These are phyloP conservation scores for Cystofilobasidium capitatum DNA, from an alignment of 768 basidiomycete genomes.

Conservation along the genomic window DNA sequence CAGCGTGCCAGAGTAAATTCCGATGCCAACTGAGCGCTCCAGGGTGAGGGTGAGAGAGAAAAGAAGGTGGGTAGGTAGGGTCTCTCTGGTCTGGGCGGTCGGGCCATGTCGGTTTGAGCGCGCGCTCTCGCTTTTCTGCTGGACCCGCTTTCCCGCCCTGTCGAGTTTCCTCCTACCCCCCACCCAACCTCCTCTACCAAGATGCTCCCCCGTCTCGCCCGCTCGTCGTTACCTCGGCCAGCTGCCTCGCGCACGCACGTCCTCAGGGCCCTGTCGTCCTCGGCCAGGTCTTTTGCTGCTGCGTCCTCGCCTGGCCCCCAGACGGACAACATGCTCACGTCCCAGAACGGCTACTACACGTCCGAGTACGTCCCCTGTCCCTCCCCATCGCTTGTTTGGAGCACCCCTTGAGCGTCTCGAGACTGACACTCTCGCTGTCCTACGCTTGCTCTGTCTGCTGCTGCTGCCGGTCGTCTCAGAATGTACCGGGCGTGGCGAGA, in stretches of 20 bases:
- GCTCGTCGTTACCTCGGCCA: slow-evolving; percentile 1
- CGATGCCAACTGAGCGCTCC: no score
- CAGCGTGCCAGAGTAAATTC: no score
- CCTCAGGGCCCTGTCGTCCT: slow-evolving; percentile 1
- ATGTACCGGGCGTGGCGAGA: slow-evolving; percentile 69
- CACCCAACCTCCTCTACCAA: not conserved
- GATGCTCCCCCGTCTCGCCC: slow-evolving; percentile 10
- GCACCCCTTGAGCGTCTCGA: not conserved
- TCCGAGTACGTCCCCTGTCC: slow-evolving; percentile 48
- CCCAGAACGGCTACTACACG: slow-evolving; percentile 88
- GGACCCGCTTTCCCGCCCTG: no score
- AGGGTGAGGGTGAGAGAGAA: no score
- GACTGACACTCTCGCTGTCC: not conserved
- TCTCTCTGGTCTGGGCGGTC: no score
- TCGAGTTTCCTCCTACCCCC: not conserved
- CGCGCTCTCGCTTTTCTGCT: no score
- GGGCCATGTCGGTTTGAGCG: no score
- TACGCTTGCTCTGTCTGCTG: not conserved
- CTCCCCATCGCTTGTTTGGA: not conserved
- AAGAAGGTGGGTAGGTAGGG: no score
- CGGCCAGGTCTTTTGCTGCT: slow-evolving; percentile 12
- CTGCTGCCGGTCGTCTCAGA: slow-evolving; percentile 31
- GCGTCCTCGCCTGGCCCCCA: slow-evolving; percentile 33
- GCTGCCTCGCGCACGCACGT: not conserved
- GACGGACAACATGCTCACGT: slow-evolving; percentile 63